Conservation (phyloP, 306 rosid genomes). For the Prinsepia uniflora region DNA sequence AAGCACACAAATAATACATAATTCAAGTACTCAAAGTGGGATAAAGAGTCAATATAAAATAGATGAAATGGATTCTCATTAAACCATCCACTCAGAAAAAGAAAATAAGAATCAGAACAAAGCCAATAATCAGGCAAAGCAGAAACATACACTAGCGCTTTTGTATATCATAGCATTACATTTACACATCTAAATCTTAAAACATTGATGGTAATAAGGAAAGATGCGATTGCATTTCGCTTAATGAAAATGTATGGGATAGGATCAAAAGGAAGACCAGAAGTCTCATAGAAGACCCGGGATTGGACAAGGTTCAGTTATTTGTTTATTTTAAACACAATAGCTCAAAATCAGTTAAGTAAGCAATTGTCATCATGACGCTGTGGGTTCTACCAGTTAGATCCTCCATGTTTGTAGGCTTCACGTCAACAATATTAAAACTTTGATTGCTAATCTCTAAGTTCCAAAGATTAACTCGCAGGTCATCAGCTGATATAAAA, state of each 20-base stretch:
- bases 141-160: neutral
- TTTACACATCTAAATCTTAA: constrained; percentile 4
- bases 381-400: constrained; percentile 65
- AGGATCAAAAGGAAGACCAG: neutral
- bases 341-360: constrained; percentile 6
- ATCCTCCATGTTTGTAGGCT: constrained; percentile 99
- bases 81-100: too few species aligned
- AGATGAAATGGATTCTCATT: neutral
- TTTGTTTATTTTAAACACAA: neutral
- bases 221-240: neutral
- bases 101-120: neutral
- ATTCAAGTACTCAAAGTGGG: neutral
- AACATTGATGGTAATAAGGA: neutral
- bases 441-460: constrained; percentile 98
- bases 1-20: neutral
- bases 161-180: neutral
- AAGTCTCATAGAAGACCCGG: neutral
- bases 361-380: constrained; percentile 2
- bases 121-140: neutral
- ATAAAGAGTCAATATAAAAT: neutral
- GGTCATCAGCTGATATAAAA: constrained; percentile 97
- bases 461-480: constrained; percentile 98
- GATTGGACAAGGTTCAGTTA: neutral
- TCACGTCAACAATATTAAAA: constrained; percentile 94
- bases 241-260: neutral